Base-by-base conservation (phyloP, 2,329 filamentous ascomycete genomes). In the Alternaria atra region DNA sequence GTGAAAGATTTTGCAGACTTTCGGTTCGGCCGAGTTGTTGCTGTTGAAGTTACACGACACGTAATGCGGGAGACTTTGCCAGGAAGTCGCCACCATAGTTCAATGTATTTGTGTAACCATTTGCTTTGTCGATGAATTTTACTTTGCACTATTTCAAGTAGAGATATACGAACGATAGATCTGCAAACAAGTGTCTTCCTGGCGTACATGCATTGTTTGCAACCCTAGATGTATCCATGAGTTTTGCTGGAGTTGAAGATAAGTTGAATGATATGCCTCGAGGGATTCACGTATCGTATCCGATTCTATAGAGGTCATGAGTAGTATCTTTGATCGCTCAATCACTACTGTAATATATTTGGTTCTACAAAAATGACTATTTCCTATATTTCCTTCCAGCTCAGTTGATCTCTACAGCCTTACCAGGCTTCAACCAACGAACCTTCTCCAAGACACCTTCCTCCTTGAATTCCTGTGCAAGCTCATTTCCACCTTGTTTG, bases 361-460 rank as follows among this genome's bases (percentile, higher is more conserved):
- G 5, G 29, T 29, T 10, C 15, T 27, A 17, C 13, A 1, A 30
- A 6, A 5, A 17, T 4, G 13, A 10, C 20, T 12, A 12, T 34
- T 15, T 0, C 15, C 8, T 3, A 10, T 34, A 5, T 20, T 1
- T 0, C 29, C 4, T 7, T 2, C 10, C 39, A 34, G 1, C 46
- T 48, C 13, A 48, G 10, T 35, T 48, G 9, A 48, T 34, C 30
- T 25, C 17, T 1, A 48, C 46, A 25, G 46, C 30, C 30, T 48
- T 20, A 1, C 52, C 39, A 46, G 52, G 29, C 29, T 20, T 27
- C 13, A 44, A 13, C 52, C 39, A 44, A 23, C 52, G 20, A 7
- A 54, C 52, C 13, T 43, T 32, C 13, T 44, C 39, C n/a, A 27
- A 32, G 7, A 44, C 23, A 0, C 52, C 52, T 10, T 54, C 52